Conservation (phyloP, 305 asterid genomes). For the Fraxinus greggii region DNA sequence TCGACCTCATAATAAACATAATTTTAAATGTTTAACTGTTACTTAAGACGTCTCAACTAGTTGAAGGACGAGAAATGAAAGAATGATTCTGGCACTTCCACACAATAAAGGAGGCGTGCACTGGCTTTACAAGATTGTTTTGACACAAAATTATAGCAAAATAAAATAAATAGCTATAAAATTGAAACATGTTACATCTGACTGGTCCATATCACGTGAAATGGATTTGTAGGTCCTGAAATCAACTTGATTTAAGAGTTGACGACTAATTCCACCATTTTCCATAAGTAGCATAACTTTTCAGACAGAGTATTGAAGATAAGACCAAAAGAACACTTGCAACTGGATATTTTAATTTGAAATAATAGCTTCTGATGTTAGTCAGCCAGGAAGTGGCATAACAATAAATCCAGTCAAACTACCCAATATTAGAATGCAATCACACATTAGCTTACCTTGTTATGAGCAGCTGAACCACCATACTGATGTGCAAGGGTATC, state of each 20-base stretch:
- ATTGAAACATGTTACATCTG: neutral
- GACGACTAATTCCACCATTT: neutral
- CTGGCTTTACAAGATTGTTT: neutral
- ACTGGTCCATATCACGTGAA: neutral
- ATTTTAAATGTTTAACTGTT: neutral
- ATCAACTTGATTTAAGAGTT: neutral
- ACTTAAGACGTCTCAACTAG: neutral
- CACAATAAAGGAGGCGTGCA: neutral
- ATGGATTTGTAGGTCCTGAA: neutral
- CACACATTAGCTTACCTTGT: conserved; percentile 57
- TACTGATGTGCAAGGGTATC: conserved; percentile 98
- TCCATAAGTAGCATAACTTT: neutral
- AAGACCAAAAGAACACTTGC: neutral
- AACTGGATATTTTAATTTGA: neutral
- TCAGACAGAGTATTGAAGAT: neutral
- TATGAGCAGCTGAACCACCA: conserved; percentile 99
- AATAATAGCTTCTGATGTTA: conserved; percentile 6
- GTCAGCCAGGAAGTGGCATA: neutral
- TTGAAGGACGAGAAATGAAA: neutral
- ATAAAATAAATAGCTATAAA: neutral
- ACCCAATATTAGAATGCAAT: conserved; percentile 7
- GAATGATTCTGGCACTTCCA: neutral
- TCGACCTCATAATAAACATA: neutral
- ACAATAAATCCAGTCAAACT: neutral
- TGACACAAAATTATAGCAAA: neutral